Conservation (phyloP, 169 alveolate species). For the Plasmodium ovale region DNA sequence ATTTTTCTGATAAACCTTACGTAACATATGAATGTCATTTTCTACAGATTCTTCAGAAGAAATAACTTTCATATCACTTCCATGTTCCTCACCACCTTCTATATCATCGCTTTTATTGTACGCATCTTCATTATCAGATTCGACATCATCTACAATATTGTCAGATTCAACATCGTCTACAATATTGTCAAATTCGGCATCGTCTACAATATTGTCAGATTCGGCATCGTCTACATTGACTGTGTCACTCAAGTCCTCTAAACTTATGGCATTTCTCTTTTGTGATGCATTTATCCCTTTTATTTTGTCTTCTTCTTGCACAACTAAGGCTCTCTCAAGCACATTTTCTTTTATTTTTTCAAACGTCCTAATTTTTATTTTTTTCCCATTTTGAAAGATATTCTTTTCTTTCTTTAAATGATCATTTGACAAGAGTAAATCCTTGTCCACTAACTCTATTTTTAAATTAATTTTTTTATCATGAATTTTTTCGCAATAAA, state of each 20-base stretch:
- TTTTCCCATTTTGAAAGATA: slow-evolving; percentile 46
- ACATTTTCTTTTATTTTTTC: slow-evolving; percentile 68
- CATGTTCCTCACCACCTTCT: neutral
- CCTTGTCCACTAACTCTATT: slow-evolving; percentile 66
- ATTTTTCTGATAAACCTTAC: slow-evolving; percentile 60
- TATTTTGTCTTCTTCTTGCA: slow-evolving; percentile 32
- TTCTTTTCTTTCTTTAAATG: slow-evolving; percentile 68
- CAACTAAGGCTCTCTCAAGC: slow-evolving; percentile 63
- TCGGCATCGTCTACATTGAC: slow-evolving; percentile 18
- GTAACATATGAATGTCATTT: slow-evolving; percentile 72
- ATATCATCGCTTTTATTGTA: neutral
- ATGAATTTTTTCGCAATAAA: slow-evolving; percentile 7
- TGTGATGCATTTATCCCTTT: neutral
- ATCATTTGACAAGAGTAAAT: slow-evolving; percentile 40
- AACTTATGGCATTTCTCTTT: neutral
- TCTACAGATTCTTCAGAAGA: slow-evolving; percentile 72
- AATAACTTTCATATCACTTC: slow-evolving; percentile 44
- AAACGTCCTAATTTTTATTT: slow-evolving; percentile 44
- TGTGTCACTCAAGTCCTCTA: slow-evolving; percentile 17
- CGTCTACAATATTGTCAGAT: neutral
- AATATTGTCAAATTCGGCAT: slow-evolving; percentile 5
- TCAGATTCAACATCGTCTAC: slow-evolving; percentile 4
- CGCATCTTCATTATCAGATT: neutral
- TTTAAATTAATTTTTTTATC: slow-evolving; percentile 61
- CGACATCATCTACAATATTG: neutral